Conservation (phyloP, 768 basidiomycete genomes). For the Inosperma sp. region DNA sequence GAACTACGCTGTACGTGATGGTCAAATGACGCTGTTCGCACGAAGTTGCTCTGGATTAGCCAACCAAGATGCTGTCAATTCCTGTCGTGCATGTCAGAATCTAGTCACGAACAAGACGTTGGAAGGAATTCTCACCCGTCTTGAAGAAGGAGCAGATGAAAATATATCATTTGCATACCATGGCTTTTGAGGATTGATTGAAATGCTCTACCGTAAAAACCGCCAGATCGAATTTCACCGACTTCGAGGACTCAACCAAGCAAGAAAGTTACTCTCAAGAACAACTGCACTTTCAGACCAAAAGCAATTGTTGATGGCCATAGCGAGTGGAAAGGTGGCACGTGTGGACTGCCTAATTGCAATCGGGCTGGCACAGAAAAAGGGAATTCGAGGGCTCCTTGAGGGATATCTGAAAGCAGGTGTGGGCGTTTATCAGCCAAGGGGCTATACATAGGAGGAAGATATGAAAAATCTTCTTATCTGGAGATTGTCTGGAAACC, state of each 20-base stretch:
- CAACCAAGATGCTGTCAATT: neutral
- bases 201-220: slow-evolving; percentile 8
- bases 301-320: no score
- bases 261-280: slow-evolving; percentile 14
- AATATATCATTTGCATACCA: slow-evolving; percentile 15
- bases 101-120: neutral
- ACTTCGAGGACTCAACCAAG: slow-evolving; percentile 15
- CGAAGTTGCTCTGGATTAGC: no score
- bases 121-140: neutral
- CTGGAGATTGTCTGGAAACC: slow-evolving; percentile 19
- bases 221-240: slow-evolving; percentile 7
- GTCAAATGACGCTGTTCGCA: no score
- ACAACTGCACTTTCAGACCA: slow-evolving; percentile 9
- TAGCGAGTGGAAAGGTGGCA: slow-evolving; percentile 18
- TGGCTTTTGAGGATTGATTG: slow-evolving; percentile 11
- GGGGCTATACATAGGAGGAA: slow-evolving; percentile 19
- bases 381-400: slow-evolving; percentile 11
- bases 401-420: slow-evolving; percentile 1
- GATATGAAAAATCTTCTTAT: slow-evolving; percentile 16
- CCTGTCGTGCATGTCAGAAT: no score
- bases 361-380: slow-evolving; percentile 11
- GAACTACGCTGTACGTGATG: no score
- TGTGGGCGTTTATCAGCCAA: slow-evolving; percentile 16
- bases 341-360: slow-evolving; percentile 15
- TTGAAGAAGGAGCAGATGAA: slow-evolving; percentile 6